These are phyloP conservation scores for Akanthomyces lecanii DNA, from an alignment of 2,329 filamentous ascomycete species.

Conservation along the genomic window DNA sequence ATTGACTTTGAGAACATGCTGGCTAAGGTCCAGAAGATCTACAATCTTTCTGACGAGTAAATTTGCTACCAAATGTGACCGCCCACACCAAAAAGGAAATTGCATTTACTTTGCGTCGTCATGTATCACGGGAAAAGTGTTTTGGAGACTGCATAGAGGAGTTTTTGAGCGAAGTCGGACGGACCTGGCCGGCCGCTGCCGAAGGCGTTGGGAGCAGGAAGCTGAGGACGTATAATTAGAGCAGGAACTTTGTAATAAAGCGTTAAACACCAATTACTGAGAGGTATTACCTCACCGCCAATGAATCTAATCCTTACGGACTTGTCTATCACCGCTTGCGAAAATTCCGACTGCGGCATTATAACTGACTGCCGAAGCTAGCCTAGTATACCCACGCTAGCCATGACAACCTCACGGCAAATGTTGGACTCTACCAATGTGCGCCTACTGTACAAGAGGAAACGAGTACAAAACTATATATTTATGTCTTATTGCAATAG, in stretches of 20 bases:
- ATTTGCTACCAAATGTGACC: neutral
- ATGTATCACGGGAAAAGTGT: neutral
- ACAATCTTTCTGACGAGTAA: constrained; percentile 45
- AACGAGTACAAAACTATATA: too few relatives aligned
- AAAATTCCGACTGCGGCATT: neutral
- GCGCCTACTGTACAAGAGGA: neutral
- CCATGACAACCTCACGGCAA: neutral
- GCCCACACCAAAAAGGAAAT: neutral
- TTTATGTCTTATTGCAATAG: too few relatives aligned
- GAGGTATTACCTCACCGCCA: neutral
- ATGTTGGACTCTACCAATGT: neutral
- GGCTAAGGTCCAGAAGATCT: constrained; percentile 59
- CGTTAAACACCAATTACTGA: neutral
- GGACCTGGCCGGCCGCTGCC: neutral
- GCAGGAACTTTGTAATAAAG: neutral
- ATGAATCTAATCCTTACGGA: neutral
- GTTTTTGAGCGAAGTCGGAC: neutral
- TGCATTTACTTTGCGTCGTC: neutral
- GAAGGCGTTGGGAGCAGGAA: constrained; percentile 9
- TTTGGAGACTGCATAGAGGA: neutral
- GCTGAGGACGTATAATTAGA: neutral
- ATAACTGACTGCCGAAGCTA: neutral
- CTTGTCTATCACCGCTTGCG: neutral
- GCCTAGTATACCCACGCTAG: neutral
- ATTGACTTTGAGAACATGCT: constrained; percentile 57